Evolutionary conservation across 441 rosid genomes (phyloP), one percentile per base, ranked within the genome.

Genomic region (Mallotus japonicus): DNA sequence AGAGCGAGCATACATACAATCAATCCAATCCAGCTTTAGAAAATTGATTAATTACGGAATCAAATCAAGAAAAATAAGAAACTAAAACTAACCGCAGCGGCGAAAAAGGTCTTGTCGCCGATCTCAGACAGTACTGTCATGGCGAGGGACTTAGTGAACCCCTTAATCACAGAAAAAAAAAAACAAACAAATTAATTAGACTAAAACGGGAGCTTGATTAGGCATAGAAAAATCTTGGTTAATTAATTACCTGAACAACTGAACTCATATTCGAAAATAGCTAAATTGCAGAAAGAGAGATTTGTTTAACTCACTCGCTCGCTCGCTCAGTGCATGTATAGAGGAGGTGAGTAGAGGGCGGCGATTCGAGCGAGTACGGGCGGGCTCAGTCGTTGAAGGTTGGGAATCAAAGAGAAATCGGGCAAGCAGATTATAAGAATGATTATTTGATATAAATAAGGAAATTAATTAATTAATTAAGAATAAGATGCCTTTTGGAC

Each of bases 101-200:
- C 92, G 69, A 94, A 87, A 65, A 94, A 92, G 62, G 99, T 94
- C 87, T 92, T 94, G 83, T 92, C 98, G 32, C 97, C 98, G 77
- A 94, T 89, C 88, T 94, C 97, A 5, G 97, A 93, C 24, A 90
- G 82, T 57, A 92, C 88, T 34, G 97, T 93, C 96, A 93, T 90
- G 59, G 96, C 97, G 51, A 92, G 88, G 12, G 98, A 93, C 85
- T 93, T 93, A 63, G 92, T 85, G 76, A 92, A 92, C 55, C 96
- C 99, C 96, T 91, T 79, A 14, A 69, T 47, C 0, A 62, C 13
- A 1, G 66, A 22, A 7, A 32, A 32, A 1, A 15, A 5, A 40
- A 37, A 46, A n/a, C n/a, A 28, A 24, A 24, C 28, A 24, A 24
- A 24, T 16, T 28, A 32, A 63, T 42, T 5, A 65, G 62, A 15